phyloP scores from a whole-genome alignment of 805 yeast genomes.

The Ogataea pilisensis region DNA sequence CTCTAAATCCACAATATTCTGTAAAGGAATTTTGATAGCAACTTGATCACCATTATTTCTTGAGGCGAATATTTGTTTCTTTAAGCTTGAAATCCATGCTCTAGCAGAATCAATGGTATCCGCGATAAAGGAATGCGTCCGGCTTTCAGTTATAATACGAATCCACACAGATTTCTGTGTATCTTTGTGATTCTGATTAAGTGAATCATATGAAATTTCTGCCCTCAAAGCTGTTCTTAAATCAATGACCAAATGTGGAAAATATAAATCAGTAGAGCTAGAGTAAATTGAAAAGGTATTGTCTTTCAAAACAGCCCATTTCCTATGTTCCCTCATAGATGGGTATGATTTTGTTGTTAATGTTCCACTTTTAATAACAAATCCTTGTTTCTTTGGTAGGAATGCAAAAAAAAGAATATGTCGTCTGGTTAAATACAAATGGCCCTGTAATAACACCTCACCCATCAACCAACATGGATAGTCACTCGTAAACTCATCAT shows the following conservation, averaged over 20 bases:
- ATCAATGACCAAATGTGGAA: slow-evolving; percentile 75
- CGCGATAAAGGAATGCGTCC: slow-evolving; percentile 62
- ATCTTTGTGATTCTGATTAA: slow-evolving; percentile 13
- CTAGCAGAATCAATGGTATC: slow-evolving; percentile 72
- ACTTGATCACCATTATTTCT: slow-evolving; percentile 70
- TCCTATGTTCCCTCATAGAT: slow-evolving; percentile 43
- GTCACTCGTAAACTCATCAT: slow-evolving; percentile 56
- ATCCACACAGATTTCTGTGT: slow-evolving; percentile 42
- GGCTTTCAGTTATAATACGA: slow-evolving; percentile 51
- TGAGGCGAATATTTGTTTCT: slow-evolving; percentile 72
- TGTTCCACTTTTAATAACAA: slow-evolving; percentile 45
- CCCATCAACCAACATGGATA: slow-evolving; percentile 76
- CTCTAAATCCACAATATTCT: slow-evolving; percentile 59
- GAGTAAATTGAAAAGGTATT: slow-evolving; percentile 65
- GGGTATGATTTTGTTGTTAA: slow-evolving; percentile 40
- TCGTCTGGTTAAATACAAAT: slow-evolving; percentile 63
- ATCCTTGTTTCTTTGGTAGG: slow-evolving; percentile 53
- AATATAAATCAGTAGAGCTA: slow-evolving; percentile 75
- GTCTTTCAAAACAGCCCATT: slow-evolving; percentile 77
- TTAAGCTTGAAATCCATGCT: slow-evolving; percentile 72
- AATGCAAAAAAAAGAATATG: slow-evolving; percentile 73
- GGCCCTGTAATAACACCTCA: slow-evolving; percentile 85
- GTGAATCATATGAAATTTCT: slow-evolving; percentile 35
- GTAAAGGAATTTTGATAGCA: slow-evolving; percentile 70
- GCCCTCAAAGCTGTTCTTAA: slow-evolving; percentile 59